Base-by-base conservation (phyloP, 2,329 filamentous ascomycete genomes). In the Ophiosphaerella korrae region DNA sequence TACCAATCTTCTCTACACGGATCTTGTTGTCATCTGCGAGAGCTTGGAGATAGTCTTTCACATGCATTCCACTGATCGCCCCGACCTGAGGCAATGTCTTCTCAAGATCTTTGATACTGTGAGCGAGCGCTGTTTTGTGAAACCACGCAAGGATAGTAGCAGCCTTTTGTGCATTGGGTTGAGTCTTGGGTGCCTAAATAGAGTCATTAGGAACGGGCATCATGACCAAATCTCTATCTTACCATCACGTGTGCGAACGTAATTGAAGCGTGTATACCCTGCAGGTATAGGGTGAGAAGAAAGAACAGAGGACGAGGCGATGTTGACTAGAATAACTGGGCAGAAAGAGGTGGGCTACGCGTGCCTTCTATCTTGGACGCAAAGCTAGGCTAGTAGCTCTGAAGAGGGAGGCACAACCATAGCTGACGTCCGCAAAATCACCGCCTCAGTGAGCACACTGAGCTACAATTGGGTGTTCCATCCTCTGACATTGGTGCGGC, bases 1-100 rank as follows among this genome's bases (percentile, higher is more conserved):
- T 86, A 37, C 86, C 86, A 61, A 89, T 88, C 70, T 88, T 88
- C 74, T 88, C 86, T 24, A 87, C 82, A 14, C 80, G 80, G 53
- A 88, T 81, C 60, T 81, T 79, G 61, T 77, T 78, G 49, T 88
- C 86, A 62, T 88, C 84, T 7, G 77, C 75, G 16, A 88, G 78
- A 4, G 79, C 76, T 66, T 87, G 84, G 14, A 88, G 74, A 64
- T 85, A 87, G 62, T 88, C 86, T 70, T 87, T 87, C 39, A 86
- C 83, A 65, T 86, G 83, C 80, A 88, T 87, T 56, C 80, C 77
- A 60, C 84, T 85, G 74, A 88, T 85, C 8, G 82, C 83, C 5
- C 83, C 84, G 39, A 87, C 79, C 1, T 79, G 75, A 2, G 84
- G 84, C 23, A 89, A 75, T 7, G 75, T 75, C 69, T 88, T 88